Evolutionary conservation across 331 rosid genomes (phyloP), one percentile per base, ranked within the genome.

Genomic region (Telfairia occidentalis): DNA sequence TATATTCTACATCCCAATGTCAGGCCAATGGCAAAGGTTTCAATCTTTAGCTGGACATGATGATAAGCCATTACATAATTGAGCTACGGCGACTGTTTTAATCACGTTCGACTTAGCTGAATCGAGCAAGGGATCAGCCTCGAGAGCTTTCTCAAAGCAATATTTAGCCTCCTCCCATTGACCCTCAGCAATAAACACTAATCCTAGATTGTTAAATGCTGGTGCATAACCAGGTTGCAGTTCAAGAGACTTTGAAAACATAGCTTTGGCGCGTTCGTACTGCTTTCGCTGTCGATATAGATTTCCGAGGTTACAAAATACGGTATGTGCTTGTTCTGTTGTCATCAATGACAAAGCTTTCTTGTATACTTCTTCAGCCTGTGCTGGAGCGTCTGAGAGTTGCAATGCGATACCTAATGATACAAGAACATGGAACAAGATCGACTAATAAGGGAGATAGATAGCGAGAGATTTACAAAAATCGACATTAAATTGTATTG

Each of bases 191-290:
- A 91, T 86, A 83, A 94, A 91, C 45, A 91, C 98, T 24, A 94
- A 95, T 59, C 98, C 97, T 59, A 94, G 80, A 77, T 94, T 94
- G 88, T 91, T 91, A 75, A 83, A 87, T 40, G 97, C 97, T 30
- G 97, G 97, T 78, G 98, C 96, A 82, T 94, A 94, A 65, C 96
- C 97, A 16, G 98, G 96, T 63, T 77, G 87, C 48, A 94, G 84
- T 73, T 91, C 97, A 50, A 94, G 96, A 26, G 96, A 82, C 83
- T 94, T 94, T 0, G 98, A 77, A 74, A 87, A 87, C 97, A 94
- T 91, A 40, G 98, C 96, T 84, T 91, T 94, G 34, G 98, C 97
- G 7, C 90, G 92, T 66, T 88, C 87, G 30, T 89, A 87, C 34
- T 94, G 88, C 81, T 90, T 94, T 89, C 86, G 96, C 74, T 88